Evolutionary conservation across 331 rosid genomes (phyloP).

Genomic region (Quercus phellos): DNA sequence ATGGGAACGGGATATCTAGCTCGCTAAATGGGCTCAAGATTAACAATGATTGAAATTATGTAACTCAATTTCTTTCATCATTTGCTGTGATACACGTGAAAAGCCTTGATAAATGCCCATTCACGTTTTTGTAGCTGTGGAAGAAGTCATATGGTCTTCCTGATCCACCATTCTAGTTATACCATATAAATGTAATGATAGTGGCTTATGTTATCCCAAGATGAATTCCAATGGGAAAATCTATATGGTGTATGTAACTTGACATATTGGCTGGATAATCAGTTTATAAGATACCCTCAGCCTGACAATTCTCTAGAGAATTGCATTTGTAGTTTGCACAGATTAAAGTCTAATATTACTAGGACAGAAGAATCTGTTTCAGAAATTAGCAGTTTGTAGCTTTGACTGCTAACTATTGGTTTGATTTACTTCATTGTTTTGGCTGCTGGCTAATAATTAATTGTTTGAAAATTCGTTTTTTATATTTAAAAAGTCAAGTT

Average conservation of each 20-base stretch:
- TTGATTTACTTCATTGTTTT: too few species aligned
- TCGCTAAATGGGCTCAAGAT: slow-evolving; percentile 40
- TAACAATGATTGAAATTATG: slow-evolving; percentile 21
- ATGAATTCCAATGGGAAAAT: background rate
- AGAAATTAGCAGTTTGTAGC: background rate
- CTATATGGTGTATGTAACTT: slow-evolving; percentile 18
- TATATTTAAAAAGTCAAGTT: too few species aligned
- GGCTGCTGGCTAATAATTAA: too few species aligned
- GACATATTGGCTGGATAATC: slow-evolving; percentile 26
- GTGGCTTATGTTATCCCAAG: slow-evolving; percentile 12
- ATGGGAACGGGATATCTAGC: slow-evolving; percentile 34
- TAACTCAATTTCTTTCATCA: background rate
- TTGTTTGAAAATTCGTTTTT: too few species aligned
- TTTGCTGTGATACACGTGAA: background rate
- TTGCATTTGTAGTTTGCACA: slow-evolving; percentile 13
- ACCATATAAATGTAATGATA: slow-evolving; percentile 22
- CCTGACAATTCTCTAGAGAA: slow-evolving; percentile 18
- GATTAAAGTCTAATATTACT: background rate
- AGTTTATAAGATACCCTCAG: slow-evolving; percentile 16
- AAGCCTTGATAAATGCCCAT: background rate
- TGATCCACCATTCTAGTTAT: slow-evolving; percentile 11
- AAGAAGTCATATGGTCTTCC: slow-evolving; percentile 6
- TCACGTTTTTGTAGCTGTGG: background rate
- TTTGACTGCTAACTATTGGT: background rate
- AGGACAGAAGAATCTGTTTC: slow-evolving; percentile 8